Conservation (phyloP, 805 yeast genomes). For the Cyberlindnera galapagoensis region DNA sequence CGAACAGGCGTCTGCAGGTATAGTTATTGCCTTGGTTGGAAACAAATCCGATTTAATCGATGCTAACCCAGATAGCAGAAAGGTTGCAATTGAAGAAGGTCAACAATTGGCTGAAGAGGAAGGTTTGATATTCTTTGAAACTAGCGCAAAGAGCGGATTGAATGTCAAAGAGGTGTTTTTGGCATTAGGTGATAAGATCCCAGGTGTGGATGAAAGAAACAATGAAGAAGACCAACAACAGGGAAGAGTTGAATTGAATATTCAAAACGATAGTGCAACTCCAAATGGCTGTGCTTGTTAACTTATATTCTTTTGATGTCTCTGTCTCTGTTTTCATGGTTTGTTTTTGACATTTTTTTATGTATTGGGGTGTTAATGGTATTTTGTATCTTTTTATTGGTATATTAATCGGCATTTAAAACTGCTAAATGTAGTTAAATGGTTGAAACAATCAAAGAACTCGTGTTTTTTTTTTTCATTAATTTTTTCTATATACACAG, state of each 20-base stretch:
- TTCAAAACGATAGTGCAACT: conserved; percentile 25
- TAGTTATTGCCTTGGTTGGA: conserved; percentile 89
- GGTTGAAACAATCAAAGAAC: too few species aligned
- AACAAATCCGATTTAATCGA: conserved; percentile 81
- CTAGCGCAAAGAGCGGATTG: conserved; percentile 85
- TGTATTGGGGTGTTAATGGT: too few species aligned
- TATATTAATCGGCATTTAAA: too few species aligned
- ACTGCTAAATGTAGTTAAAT: too few species aligned
- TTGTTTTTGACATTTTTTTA: too few species aligned
- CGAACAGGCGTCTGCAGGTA: conserved; percentile 90
- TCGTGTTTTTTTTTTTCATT: too few species aligned
- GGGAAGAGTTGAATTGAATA: conserved; percentile 28
- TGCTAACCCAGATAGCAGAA: conserved; percentile 48
- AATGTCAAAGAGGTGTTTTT: conserved; percentile 89
- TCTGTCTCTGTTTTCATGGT: too few species aligned
- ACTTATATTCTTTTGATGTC: too few species aligned
- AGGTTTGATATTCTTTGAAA: conserved; percentile 84
- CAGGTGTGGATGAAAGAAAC: conserved; percentile 29
- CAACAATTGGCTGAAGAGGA: conserved; percentile 84
- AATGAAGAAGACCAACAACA: conserved; percentile 13
- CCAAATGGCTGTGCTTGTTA: conserved; percentile 29
- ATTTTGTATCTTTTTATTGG: too few species aligned
- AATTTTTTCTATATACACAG: too few species aligned
- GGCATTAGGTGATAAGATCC: conserved; percentile 84
- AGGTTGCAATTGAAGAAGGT: conserved; percentile 85